Evolutionary conservation across 768 basidiomycete genomes (phyloP), one percentile per base, ranked within the genome.

Genomic region (Suillus lakei): DNA sequence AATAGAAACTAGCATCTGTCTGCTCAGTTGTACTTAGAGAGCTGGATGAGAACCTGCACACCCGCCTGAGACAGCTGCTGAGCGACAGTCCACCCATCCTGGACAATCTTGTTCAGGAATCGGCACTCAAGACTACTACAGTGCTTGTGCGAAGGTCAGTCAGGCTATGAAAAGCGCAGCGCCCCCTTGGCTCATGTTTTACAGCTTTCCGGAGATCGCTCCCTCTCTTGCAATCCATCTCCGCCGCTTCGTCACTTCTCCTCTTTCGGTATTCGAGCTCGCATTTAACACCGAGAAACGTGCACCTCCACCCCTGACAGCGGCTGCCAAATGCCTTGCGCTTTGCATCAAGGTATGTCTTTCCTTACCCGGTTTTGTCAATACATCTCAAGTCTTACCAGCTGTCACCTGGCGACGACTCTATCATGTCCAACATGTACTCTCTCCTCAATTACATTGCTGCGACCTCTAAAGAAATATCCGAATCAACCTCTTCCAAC

Each of bases 391-490:
- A 64, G 28, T 59, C 68, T 10, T 41, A 55, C 46, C 66, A 95
- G 93, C 81, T 94, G 44, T 88, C 92, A 21, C 91, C 92, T 21
- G 93, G 93, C 48, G 92, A 95, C 68, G 95, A 96, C 72, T 85
- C 95, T 43, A 85, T 93, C 73, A 90, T 96, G 86, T 98, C 95
- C 6, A 94, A 95, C 70, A 91, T 98, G 88, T 98, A 98, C 76
- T 97, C 96, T 5, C 85, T 98, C 13, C 84, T 99, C 66, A 98
- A 98, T 74, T 92, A 93, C 75, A 91, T 98, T 66, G 88, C 93
- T 1, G 88, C 92, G 4, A 89, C 93, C 3, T 91, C 89, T 80
- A 92, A 91, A 72, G 92, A 92, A 55, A 85, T 87, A 38, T 83
- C 83, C 41, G 90, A 91, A 58, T 78, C 72, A 59, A 80, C 84